Conservation (phyloP, 2,329 filamentous ascomycete species). For the Colletotrichum tamarilloi region DNA sequence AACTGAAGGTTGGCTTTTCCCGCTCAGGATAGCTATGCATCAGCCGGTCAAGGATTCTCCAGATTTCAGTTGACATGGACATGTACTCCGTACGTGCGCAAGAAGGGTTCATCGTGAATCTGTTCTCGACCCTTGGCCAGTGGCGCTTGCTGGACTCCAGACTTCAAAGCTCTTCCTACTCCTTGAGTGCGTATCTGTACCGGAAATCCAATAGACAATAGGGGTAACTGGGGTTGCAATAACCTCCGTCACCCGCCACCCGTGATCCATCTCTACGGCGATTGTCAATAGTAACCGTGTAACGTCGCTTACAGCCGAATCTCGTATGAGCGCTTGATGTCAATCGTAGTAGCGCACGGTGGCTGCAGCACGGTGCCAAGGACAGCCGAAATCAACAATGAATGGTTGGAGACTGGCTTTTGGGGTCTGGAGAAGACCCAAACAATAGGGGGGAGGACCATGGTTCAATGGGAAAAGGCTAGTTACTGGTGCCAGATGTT, state of each 20-base stretch:
- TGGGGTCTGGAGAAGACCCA: background rate
- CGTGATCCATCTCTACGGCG: background rate
- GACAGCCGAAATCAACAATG: background rate
- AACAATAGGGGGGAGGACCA: background rate
- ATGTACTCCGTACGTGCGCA: conserved; percentile 4
- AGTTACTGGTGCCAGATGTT: background rate
- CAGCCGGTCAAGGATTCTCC: background rate
- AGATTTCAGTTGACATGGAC: background rate
- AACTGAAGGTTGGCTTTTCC: background rate
- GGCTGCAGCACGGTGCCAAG: conserved; percentile 10
- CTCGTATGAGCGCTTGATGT: conserved; percentile 18
- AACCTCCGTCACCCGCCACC: background rate
- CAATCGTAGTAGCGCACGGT: background rate
- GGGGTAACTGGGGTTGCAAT: conserved; percentile 8
- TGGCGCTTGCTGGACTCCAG: background rate
- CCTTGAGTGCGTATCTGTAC: too few relatives aligned
- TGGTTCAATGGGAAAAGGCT: background rate
- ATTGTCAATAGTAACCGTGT: background rate
- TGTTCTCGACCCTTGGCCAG: conserved; percentile 2
- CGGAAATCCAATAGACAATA: background rate
- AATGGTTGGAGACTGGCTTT: background rate
- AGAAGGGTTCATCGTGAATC: conserved; percentile 22
- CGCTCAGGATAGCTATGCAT: background rate
- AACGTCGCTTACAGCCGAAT: conserved; percentile 13
- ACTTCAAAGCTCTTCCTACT: conserved; percentile 3